phyloP scores from a whole-genome alignment of 1,284 basidiomycete species.

The Tremellales sp. region DNA sequence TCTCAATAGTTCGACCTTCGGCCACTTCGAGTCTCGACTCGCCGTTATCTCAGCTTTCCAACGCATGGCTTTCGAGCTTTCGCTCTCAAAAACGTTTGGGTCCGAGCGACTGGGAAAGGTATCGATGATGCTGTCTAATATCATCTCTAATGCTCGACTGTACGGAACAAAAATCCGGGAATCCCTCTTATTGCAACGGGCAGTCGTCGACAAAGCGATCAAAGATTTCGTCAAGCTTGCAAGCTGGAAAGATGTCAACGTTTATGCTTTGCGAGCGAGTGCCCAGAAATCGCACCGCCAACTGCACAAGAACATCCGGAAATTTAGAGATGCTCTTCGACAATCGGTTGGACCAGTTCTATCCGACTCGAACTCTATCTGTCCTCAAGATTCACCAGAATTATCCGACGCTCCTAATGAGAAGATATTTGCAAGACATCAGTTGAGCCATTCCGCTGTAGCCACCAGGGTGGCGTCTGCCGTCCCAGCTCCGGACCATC shows the following conservation, averaged over 20 bases:
- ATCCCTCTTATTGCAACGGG: conserved; percentile 61
- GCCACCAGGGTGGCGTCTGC: not conserved
- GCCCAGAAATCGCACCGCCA: conserved; percentile 87
- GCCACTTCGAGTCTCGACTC: conserved; percentile 73
- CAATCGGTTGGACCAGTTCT: conserved; percentile 59
- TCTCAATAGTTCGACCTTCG: conserved; percentile 70
- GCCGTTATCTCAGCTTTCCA: conserved; percentile 67
- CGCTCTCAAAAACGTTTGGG: conserved; percentile 40
- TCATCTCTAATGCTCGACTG: conserved; percentile 64
- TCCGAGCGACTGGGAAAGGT: conserved; percentile 46
- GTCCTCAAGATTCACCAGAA: conserved; percentile 28
- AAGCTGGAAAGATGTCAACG: conserved; percentile 97
- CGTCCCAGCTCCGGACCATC: conserved; percentile 20
- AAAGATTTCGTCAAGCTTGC: conserved; percentile 86
- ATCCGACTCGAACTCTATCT: conserved; percentile 28
- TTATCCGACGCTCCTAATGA: not conserved
- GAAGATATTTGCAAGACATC: not conserved
- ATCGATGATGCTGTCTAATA: conserved; percentile 61
- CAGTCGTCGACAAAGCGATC: conserved; percentile 73
- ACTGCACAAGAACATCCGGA: conserved; percentile 85
- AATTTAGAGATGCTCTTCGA: conserved; percentile 83
- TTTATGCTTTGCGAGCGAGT: conserved; percentile 88
- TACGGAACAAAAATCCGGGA: conserved; percentile 57
- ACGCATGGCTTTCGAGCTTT: conserved; percentile 43
- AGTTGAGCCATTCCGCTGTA: not conserved